Evolutionary conservation across 768 basidiomycete species (phyloP).

Genomic region (Filobasidium floriforme): DNA sequence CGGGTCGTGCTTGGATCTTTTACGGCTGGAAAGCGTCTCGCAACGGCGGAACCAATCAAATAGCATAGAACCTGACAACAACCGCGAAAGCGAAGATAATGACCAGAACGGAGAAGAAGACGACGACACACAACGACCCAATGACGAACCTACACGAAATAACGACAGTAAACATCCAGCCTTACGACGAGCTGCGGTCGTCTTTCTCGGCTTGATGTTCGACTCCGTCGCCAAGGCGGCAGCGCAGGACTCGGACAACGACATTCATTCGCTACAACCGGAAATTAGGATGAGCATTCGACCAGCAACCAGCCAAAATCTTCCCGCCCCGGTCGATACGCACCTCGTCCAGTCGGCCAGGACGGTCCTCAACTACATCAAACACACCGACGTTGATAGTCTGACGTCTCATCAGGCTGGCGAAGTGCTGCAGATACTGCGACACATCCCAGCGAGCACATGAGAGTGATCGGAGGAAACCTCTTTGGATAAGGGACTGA

Average conservation of each 20-base stretch:
- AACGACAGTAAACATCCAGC: constrained; percentile 60
- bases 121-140: not conserved
- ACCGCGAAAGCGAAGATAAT: not conserved
- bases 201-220: constrained; percentile 67
- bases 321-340: constrained; percentile 8
- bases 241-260: constrained; percentile 6
- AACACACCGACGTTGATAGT: constrained; percentile 63
- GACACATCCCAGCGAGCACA: constrained; percentile 1
- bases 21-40: constrained; percentile 48
- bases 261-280: not conserved
- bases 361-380: constrained; percentile 62
- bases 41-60: not conserved
- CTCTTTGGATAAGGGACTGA: no score
- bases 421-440: constrained; percentile 54
- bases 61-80: not conserved
- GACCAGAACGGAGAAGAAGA: constrained; percentile 10
- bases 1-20: constrained; percentile 64
- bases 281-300: not conserved
- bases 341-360: constrained; percentile 52
- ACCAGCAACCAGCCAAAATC: not conserved
- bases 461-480: no score
- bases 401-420: constrained; percentile 68
- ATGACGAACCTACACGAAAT: constrained; percentile 20
- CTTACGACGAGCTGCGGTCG: constrained; percentile 75
- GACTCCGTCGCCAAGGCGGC: constrained; percentile 53